Conservation (phyloP, 2,329 filamentous ascomycete genomes). For the Cladorrhinum sp. region DNA sequence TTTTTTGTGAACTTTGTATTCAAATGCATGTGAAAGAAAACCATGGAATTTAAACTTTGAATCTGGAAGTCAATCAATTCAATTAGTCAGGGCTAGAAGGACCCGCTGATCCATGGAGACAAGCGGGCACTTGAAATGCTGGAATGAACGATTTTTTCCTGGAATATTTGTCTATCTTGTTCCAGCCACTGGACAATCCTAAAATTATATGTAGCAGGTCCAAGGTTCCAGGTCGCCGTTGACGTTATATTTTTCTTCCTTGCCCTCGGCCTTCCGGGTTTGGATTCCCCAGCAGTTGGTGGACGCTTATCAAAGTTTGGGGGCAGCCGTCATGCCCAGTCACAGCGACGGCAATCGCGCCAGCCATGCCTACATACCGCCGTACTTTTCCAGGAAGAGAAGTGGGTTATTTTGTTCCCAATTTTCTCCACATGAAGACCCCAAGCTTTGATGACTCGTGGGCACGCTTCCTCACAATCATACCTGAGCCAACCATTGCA, state of each 20-base stretch:
- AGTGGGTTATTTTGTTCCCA: neutral
- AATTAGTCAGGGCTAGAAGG: neutral
- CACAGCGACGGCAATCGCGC: neutral
- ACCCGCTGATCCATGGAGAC: neutral
- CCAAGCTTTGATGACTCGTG: conserved; percentile 26
- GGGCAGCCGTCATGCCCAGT: neutral
- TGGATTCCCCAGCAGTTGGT: neutral
- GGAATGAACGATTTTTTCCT: neutral
- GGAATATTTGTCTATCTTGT: neutral
- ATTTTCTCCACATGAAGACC: neutral
- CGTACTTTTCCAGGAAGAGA: neutral
- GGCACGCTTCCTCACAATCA: conserved; percentile 5
- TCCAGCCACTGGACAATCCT: too few species aligned
- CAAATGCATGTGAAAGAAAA: too few species aligned
- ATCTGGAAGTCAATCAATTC: too few species aligned
- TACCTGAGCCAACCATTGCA: neutral
- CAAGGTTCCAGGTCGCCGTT: too few species aligned
- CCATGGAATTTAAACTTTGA: too few species aligned
- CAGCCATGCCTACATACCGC: neutral
- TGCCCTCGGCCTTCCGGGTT: neutral
- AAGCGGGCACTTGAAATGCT: neutral
- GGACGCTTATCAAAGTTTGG: too few species aligned
- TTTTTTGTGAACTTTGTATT: too few species aligned
- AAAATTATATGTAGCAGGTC: too few species aligned
- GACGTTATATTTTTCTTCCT: too few species aligned